Percentiles rank a stretch among this genome's conserved stretches.
Evolutionary conservation across 73 alveolate genomes (phyloP).

Genomic region (Paramecium sexaurelia): DNA sequence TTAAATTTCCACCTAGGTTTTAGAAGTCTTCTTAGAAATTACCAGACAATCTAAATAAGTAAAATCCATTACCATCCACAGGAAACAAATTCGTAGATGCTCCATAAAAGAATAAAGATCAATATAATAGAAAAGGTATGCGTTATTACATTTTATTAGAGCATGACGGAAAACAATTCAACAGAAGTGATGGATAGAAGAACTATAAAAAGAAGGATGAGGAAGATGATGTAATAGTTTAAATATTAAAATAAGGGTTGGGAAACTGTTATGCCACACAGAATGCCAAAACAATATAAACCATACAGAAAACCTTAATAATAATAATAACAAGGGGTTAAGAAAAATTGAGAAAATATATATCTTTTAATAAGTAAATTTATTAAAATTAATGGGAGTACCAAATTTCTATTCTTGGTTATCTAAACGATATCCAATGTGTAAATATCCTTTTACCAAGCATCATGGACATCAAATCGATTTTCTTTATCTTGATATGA

Average conservation of each 20-base stretch:
- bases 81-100: slow-evolving; percentile 10
- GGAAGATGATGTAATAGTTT: not conserved
- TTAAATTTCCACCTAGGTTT: slow-evolving; percentile 5
- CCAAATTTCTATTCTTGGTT: slow-evolving; percentile 96
- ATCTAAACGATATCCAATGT: slow-evolving; percentile 91
- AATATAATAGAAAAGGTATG: slow-evolving; percentile 8
- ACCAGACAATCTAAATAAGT: not conserved
- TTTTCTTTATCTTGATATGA: slow-evolving; percentile 94
- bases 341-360: not conserved
- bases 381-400: slow-evolving; percentile 89
- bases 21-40: slow-evolving; percentile 5
- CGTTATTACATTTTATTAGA: not conserved
- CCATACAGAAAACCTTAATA: slow-evolving; percentile 4
- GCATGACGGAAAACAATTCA: not conserved
- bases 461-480: slow-evolving; percentile 89
- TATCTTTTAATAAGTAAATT: not conserved
- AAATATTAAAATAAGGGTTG: not conserved
- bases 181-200: not conserved
- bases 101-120: not conserved
- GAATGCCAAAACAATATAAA: not conserved
- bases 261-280: slow-evolving; percentile 23
- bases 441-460: slow-evolving; percentile 75
- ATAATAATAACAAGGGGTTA: not conserved
- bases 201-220: not conserved
- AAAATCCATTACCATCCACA: not conserved